Percentiles rank a stretch among this genome's conserved stretches.
Evolutionary conservation across 2,329 filamentous ascomycete species (phyloP).

Genomic region (Exophiala sp.): DNA sequence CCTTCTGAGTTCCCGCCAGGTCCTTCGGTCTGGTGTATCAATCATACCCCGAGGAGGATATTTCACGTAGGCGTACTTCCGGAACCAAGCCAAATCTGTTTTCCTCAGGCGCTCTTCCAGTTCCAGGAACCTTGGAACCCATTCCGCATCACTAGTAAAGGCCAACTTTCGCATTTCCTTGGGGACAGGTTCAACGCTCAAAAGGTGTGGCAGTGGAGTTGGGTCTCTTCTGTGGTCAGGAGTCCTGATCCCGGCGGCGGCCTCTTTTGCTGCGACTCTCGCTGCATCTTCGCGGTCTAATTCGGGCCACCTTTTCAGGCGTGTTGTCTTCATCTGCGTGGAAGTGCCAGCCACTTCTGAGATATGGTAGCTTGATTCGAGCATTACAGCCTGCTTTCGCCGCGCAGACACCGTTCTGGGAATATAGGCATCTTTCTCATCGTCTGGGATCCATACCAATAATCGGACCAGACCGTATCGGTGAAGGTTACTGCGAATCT

Average conservation of each 20-base stretch:
- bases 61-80: constrained; percentile 1
- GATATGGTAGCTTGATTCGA: constrained; percentile 22
- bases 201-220: constrained; percentile 10
- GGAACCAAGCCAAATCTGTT: constrained; percentile 11
- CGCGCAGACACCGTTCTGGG: constrained; percentile 54
- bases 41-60: not conserved
- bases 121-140: constrained; percentile 12
- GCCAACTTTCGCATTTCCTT: constrained; percentile 4
- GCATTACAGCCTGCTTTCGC: constrained; percentile 27
- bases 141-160: constrained; percentile 16
- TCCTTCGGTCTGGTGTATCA: constrained; percentile 7
- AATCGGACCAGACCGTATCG: constrained; percentile 72
- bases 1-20: constrained; percentile 12
- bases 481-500: constrained; percentile 56
- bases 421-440: constrained; percentile 55
- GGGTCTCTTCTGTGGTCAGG: constrained; percentile 3
- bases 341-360: constrained; percentile 20
- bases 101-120: constrained; percentile 12
- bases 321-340: constrained; percentile 2
- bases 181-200: constrained; percentile 11
- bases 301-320: constrained; percentile 12
- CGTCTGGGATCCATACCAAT: constrained; percentile 63
- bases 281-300: constrained; percentile 15
- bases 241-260: not conserved
- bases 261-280: constrained; percentile 6